A percentile compares a stretch with the other conserved stretches of the same genome.
These are phyloP conservation scores for Aciculoconidium aculeatum DNA, from an alignment of 805 yeast genomes.

Conservation along the genomic window DNA sequence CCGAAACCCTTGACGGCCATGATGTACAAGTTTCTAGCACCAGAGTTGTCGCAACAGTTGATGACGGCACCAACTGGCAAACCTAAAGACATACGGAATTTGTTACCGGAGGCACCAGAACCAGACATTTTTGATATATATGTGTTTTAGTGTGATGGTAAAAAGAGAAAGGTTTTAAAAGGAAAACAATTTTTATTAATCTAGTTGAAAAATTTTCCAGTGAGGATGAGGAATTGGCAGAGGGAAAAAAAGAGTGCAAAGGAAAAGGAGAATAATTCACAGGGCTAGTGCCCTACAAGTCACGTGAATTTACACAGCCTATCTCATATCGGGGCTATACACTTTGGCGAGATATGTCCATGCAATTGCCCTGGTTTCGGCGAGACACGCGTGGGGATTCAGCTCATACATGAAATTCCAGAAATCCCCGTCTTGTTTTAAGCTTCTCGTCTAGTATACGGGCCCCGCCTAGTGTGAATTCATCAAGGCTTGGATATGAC, in stretches of 20 bases:
- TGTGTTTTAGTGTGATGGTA: too few species aligned
- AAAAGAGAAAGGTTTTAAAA: slow-evolving; percentile 11
- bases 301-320: too few species aligned
- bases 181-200: slow-evolving; percentile 10
- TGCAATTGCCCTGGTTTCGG: too few species aligned
- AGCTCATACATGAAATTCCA: too few species aligned
- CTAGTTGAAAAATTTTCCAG: slow-evolving; percentile 17
- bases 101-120: slow-evolving; percentile 98
- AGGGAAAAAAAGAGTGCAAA: not conserved
- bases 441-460: too few species aligned
- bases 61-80: slow-evolving; percentile 99
- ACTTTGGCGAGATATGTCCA: too few species aligned
- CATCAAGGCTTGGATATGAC: too few species aligned
- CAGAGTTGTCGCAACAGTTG: slow-evolving; percentile 99
- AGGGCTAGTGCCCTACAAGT: slow-evolving; percentile 2
- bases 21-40: slow-evolving; percentile 99
- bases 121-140: slow-evolving; percentile 59
- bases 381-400: too few species aligned
- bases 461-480: too few species aligned
- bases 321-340: too few species aligned
- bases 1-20: slow-evolving; percentile 98
- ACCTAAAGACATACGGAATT: slow-evolving; percentile 99
- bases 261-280: not conserved
- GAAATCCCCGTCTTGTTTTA: too few species aligned
- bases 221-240: not conserved